Percentiles rank a stretch among this genome's conserved stretches.
Conservation (phyloP, 106 monocot species). For the Amphibolis antarctica region DNA sequence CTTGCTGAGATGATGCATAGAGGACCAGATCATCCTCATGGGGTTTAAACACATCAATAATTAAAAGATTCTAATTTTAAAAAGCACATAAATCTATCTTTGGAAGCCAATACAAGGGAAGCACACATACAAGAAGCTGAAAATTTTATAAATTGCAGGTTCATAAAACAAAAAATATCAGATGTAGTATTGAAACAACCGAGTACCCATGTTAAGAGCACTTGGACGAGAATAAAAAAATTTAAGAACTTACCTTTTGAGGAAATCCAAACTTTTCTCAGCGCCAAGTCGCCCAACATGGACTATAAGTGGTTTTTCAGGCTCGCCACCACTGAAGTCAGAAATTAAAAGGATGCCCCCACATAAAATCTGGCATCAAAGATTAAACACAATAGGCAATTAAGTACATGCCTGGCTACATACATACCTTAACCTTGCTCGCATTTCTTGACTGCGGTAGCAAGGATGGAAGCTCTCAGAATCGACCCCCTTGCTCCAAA, state of each 20-base stretch:
- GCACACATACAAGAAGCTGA: too few species aligned
- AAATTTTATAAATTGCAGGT: too few species aligned
- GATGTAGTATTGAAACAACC: too few species aligned
- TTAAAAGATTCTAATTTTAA: too few species aligned
- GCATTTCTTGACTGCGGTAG: conserved; percentile 62
- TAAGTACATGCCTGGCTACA: background rate
- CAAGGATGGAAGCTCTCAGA: conserved; percentile 83
- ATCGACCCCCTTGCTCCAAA: conserved; percentile 96
- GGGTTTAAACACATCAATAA: too few species aligned
- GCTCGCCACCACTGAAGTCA: conserved; percentile 55
- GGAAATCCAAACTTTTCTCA: conserved; percentile 95
- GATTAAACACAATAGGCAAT: background rate
- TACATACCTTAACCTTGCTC: conserved; percentile 53
- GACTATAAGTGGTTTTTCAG: conserved; percentile 81
- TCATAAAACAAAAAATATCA: too few species aligned
- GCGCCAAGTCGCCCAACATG: conserved; percentile 95
- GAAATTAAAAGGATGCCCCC: background rate
- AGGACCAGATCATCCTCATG: too few species aligned
- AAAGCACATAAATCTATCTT: too few species aligned
- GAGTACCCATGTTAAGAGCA: too few species aligned
- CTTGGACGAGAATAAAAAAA: too few species aligned
- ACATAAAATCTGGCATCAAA: background rate
- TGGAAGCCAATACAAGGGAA: too few species aligned
- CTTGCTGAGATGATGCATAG: too few species aligned
- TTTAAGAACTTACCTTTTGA: conserved; percentile 41